Conservation (phyloP, 139 green algal genomes). For the Ulvella scutata region DNA sequence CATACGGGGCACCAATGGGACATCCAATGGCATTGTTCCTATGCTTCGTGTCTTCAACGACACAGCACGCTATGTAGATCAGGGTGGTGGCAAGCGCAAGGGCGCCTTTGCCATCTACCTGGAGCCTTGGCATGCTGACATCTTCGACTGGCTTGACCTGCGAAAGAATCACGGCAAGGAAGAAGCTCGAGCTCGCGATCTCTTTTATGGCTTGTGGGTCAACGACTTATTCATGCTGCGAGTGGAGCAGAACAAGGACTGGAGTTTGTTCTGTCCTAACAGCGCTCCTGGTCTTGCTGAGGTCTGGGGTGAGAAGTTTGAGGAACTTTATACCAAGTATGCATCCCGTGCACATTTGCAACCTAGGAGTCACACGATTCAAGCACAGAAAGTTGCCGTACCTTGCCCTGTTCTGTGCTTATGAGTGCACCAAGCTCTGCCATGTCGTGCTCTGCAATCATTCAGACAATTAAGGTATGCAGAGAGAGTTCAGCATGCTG, state of each 20-base stretch:
- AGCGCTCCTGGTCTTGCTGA: constrained; percentile 89
- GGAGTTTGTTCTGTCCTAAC: constrained; percentile 96
- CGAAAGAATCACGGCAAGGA: constrained; percentile 99
- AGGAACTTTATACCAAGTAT: constrained; percentile 68
- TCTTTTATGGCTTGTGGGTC: constrained; percentile 98
- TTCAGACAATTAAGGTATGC: too few relatives aligned
- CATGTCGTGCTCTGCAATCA: too few relatives aligned
- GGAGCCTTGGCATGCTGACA: constrained; percentile 94
- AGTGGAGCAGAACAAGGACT: constrained; percentile 69
- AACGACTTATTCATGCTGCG: constrained; percentile 93
- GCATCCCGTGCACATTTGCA: constrained; percentile 9
- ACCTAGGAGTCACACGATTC: neutral
- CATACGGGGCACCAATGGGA: constrained; percentile 97
- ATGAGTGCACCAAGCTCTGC: too few relatives aligned
- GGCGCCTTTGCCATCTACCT: constrained; percentile 94
- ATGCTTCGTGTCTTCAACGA: constrained; percentile 99
- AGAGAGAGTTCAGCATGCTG: too few relatives aligned
- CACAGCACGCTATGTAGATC: constrained; percentile 83
- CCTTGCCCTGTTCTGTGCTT: too few relatives aligned
- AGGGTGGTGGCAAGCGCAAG: constrained; percentile 97
- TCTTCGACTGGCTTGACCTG: constrained; percentile 97
- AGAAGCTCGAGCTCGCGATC: constrained; percentile 81
- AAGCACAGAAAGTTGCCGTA: too few relatives aligned
- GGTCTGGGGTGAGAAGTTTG: constrained; percentile 86
- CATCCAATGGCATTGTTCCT: constrained; percentile 94